phyloP scores from a whole-genome alignment of 352 stramenopile species.

The Pelagophyceae sp. region DNA sequence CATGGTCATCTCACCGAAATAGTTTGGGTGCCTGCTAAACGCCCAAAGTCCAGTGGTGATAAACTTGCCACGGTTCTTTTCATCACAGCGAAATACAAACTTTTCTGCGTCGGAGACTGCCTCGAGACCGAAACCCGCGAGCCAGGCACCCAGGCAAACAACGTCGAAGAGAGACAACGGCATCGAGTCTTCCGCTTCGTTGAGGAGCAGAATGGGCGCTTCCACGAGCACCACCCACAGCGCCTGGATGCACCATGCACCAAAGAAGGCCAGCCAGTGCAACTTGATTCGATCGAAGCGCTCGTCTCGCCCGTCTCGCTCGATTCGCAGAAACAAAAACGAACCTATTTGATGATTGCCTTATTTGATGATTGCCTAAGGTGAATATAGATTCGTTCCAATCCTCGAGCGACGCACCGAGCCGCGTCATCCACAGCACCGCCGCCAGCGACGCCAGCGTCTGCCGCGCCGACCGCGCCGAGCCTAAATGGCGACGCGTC shows the following conservation, averaged over 20 bases:
- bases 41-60: conserved; percentile 55
- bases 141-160: conserved; percentile 7
- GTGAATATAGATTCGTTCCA: not conserved
- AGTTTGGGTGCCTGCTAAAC: conserved; percentile 78
- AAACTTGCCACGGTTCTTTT: conserved; percentile 14
- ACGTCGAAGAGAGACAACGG: not conserved
- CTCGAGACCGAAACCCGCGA: conserved; percentile 36
- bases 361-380: conserved; percentile 18
- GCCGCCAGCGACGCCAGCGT: not conserved
- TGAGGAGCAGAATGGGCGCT: conserved; percentile 45
- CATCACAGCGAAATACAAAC: conserved; percentile 32
- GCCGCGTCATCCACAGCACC: conserved; percentile 10
- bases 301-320: conserved; percentile 52
- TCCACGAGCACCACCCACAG: conserved; percentile 64
- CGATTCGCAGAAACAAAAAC: conserved; percentile 67
- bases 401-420: too few species aligned
- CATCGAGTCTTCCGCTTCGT: conserved; percentile 14
- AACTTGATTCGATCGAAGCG: conserved; percentile 57
- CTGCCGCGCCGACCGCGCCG: not conserved
- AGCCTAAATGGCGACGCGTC: too few species aligned
- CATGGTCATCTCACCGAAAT: conserved; percentile 72
- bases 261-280: conserved; percentile 61
- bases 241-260: conserved; percentile 64
- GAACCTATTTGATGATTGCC: too few species aligned
- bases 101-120: conserved; percentile 36